A percentile compares a stretch with the other conserved stretches of the same genome.
phyloP scores from a whole-genome alignment of 148 eudicot species.

The Polygonum aviculare region DNA sequence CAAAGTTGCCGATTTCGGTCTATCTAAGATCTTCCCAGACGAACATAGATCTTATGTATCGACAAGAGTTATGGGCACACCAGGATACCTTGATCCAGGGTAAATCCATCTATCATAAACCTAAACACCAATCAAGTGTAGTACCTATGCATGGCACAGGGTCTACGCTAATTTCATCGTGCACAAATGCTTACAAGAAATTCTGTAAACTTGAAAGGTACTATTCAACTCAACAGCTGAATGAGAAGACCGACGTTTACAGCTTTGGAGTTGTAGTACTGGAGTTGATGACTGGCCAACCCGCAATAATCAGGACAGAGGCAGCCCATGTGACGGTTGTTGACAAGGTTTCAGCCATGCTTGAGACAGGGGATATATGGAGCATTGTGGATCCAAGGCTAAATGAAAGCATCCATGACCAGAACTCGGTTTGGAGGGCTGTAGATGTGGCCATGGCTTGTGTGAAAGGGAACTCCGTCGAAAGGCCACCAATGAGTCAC shows the following conservation, averaged over 20 bases:
- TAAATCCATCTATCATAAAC: not conserved
- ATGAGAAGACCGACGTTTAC: slow-evolving; percentile 10
- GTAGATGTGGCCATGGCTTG: slow-evolving; percentile 14
- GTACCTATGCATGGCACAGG: not conserved
- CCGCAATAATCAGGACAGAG: not conserved
- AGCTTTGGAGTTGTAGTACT: slow-evolving; percentile 10
- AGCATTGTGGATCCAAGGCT: slow-evolving; percentile 3
- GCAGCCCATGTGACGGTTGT: not conserved
- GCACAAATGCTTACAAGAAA: not conserved
- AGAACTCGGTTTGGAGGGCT: slow-evolving; percentile 12
- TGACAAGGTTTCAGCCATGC: slow-evolving; percentile 2
- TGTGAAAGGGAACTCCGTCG: not conserved
- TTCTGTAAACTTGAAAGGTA: not conserved
- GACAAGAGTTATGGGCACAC: slow-evolving; percentile 20
- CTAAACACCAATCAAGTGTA: not conserved
- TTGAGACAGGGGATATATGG: slow-evolving; percentile 10
- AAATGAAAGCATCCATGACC: slow-evolving; percentile 8
- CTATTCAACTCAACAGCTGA: slow-evolving; percentile 12
- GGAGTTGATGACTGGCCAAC: slow-evolving; percentile 9
- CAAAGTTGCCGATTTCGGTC: slow-evolving; percentile 34
- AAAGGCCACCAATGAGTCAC: slow-evolving; percentile 15
- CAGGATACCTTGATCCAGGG: slow-evolving; percentile 14
- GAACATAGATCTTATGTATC: slow-evolving; percentile 17
- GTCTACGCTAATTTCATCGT: not conserved
- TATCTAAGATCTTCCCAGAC: slow-evolving; percentile 23